Conservation (phyloP, 257 asterid genomes). For the Solanum medicagineum region DNA sequence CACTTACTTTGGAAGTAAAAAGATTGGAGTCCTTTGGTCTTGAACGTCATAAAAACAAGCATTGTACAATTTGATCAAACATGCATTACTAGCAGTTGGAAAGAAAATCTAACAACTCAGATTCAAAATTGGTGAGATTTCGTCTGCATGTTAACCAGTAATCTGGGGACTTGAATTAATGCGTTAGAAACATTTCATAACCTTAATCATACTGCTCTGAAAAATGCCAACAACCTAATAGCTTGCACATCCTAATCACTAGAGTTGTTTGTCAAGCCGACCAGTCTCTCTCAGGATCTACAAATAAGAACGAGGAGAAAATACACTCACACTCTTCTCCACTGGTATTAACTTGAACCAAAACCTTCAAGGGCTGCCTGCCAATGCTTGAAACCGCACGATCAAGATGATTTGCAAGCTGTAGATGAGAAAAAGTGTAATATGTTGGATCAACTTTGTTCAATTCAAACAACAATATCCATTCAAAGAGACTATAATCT, state of each 20-base stretch:
- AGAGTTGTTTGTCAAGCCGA: not conserved
- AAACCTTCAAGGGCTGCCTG: constrained; percentile 59
- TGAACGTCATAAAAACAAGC: not conserved
- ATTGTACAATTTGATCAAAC: not conserved
- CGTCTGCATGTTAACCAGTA: not conserved
- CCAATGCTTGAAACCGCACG: constrained; percentile 59
- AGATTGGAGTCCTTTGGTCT: not conserved
- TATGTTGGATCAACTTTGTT: not conserved
- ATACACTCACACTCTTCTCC: constrained; percentile 77
- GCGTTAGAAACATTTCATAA: not conserved
- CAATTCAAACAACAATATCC: not conserved
- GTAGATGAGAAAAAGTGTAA: constrained; percentile 3
- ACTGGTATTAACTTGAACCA: constrained; percentile 87
- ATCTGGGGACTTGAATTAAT: not conserved
- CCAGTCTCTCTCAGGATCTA: not conserved
- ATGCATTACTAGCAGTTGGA: not conserved
- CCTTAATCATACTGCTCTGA: not conserved
- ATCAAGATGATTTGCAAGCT: constrained; percentile 70
- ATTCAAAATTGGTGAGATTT: not conserved
- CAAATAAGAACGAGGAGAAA: not conserved
- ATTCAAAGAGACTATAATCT: not conserved
- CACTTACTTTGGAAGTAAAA: not conserved
- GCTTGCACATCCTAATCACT: not conserved
- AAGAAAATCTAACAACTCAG: not conserved
- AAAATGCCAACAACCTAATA: not conserved